These are phyloP conservation scores for Ascomycota sp. DNA, from an alignment of 2,329 filamentous ascomycete genomes.

Conservation along the genomic window DNA sequence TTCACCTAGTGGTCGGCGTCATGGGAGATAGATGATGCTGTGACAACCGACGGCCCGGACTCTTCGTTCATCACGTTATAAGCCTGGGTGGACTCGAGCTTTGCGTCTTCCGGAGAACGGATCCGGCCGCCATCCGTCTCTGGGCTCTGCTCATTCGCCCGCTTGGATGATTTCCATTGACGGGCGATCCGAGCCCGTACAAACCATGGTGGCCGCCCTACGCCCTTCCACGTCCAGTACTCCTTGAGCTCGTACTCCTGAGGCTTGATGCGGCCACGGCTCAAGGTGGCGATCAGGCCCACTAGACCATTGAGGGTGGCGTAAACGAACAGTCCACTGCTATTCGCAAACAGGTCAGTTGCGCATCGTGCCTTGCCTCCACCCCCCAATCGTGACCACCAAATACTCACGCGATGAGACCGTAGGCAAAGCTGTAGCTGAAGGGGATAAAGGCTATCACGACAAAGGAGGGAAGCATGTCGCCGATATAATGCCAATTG, in stretches of 20 bases:
- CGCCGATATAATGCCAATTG: too few species aligned
- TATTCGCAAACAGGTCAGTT: neutral
- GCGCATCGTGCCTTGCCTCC: neutral
- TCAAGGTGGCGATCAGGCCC: constrained; percentile 21
- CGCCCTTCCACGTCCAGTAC: constrained; percentile 32
- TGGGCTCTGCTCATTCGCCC: neutral
- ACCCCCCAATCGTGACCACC: neutral
- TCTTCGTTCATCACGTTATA: too few species aligned
- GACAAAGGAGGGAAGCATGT: too few species aligned
- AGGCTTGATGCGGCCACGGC: constrained; percentile 22
- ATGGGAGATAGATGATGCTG: too few species aligned
- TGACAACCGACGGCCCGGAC: too few species aligned
- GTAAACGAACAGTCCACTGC: constrained; percentile 33
- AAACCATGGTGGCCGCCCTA: constrained; percentile 26
- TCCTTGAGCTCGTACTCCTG: constrained; percentile 33
- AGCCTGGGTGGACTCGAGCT: too few species aligned
- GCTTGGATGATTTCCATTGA: neutral
- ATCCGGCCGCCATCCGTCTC: constrained; percentile 3
- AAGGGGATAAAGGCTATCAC: constrained; percentile 60
- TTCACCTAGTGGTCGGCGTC: too few species aligned
- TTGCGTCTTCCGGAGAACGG: too few species aligned
- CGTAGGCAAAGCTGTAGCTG: constrained; percentile 61
- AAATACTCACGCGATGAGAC: constrained; percentile 46
- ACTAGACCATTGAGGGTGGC: constrained; percentile 27
- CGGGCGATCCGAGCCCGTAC: constrained; percentile 15